These are phyloP conservation scores for Clitopilus hobsonii DNA, from an alignment of 768 basidiomycete genomes.

Conservation along the genomic window DNA sequence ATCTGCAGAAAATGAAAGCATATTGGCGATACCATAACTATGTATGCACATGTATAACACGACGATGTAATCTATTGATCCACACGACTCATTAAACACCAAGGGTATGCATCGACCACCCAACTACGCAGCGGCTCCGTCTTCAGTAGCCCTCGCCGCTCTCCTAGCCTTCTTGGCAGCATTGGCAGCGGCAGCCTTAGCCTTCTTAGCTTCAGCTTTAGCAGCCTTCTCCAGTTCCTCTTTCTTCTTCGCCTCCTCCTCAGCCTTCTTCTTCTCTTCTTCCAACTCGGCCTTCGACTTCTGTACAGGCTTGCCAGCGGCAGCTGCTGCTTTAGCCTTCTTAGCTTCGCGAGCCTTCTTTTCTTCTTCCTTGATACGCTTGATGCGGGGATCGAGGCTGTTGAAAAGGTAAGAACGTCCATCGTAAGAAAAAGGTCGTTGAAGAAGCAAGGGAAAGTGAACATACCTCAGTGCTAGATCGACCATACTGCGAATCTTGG, in stretches of 20 bases:
- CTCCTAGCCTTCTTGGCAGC: slow-evolving; percentile 88
- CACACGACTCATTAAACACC: not conserved
- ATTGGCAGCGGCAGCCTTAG: slow-evolving; percentile 80
- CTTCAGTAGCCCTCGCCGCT: slow-evolving; percentile 50
- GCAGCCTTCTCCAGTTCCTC: slow-evolving; percentile 86
- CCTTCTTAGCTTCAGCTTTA: slow-evolving; percentile 77
- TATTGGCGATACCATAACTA: no score
- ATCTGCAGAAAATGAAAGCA: no score
- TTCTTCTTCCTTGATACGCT: slow-evolving; percentile 93
- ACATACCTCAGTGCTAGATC: slow-evolving; percentile 70
- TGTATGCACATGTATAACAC: no score
- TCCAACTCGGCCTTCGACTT: slow-evolving; percentile 72
- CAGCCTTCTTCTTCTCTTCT: slow-evolving; percentile 70
- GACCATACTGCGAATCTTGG: slow-evolving; percentile 81
- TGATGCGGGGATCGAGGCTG: slow-evolving; percentile 90
- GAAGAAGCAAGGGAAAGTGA: not conserved
- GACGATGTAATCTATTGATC: no score
- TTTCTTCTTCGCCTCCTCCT: slow-evolving; percentile 73
- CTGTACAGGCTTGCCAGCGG: slow-evolving; percentile 51
- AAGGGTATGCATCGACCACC: not conserved
- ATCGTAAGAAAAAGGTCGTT: not conserved
- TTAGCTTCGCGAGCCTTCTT: slow-evolving; percentile 93
- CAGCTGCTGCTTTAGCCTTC: slow-evolving; percentile 46
- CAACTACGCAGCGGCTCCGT: slow-evolving; percentile 6
- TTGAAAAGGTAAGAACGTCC: not conserved